A percentile compares a stretch with the other conserved stretches of the same genome.
These are phyloP conservation scores for Penicillium robsamsonii DNA, from an alignment of 495 filamentous ascomycete species.

Conservation along the genomic window DNA sequence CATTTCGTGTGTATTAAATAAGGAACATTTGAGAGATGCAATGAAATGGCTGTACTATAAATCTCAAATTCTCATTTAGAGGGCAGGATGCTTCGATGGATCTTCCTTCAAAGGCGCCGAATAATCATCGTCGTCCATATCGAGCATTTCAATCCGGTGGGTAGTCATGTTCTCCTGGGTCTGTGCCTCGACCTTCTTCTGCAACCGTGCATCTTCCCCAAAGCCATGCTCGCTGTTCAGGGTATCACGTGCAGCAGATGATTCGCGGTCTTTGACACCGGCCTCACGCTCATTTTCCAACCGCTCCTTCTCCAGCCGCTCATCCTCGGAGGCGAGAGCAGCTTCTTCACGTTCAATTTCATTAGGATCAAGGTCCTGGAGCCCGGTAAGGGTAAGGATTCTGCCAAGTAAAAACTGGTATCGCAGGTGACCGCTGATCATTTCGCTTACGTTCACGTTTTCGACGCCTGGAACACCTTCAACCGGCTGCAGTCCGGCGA, in stretches of 20 bases:
- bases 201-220: constrained; percentile 37
- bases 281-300: constrained; percentile 47
- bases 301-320: constrained; percentile 49
- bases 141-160: constrained; percentile 27
- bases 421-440: constrained; percentile 68
- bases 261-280: constrained; percentile 38
- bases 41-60: neutral
- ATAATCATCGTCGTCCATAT: constrained; percentile 26
- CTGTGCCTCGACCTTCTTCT: constrained; percentile 48
- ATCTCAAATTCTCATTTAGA: constrained; percentile 6
- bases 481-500: constrained; percentile 71
- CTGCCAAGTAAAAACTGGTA: constrained; percentile 68
- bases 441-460: constrained; percentile 71
- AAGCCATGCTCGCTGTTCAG: constrained; percentile 34
- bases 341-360: constrained; percentile 60
- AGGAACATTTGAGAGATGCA: neutral
- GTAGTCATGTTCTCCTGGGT: constrained; percentile 50
- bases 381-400: constrained; percentile 66
- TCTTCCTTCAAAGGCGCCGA: constrained; percentile 20
- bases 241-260: constrained; percentile 30
- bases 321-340: constrained; percentile 56
- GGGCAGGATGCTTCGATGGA: constrained; percentile 24
- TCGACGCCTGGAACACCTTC: constrained; percentile 65
- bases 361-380: constrained; percentile 57
- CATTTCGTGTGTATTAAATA: neutral